Evolutionary conservation across 257 asterid genomes (phyloP).

Genomic region (Primulina tabacum): DNA sequence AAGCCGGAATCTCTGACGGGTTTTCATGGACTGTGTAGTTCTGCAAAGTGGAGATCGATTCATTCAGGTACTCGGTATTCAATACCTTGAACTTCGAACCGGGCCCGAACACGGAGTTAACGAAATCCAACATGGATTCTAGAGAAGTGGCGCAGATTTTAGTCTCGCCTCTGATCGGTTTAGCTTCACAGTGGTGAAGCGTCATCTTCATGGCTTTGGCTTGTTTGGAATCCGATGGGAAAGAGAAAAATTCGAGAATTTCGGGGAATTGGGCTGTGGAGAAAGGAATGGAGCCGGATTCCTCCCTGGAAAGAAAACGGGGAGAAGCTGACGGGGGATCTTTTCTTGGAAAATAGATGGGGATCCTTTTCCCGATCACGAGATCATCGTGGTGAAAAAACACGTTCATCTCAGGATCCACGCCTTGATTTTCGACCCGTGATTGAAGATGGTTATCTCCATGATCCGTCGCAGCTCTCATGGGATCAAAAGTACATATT

Average conservation of each 20-base stretch:
- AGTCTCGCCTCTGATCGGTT: too few relatives aligned
- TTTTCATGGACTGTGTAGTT: too few relatives aligned
- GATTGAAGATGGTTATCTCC: conserved; percentile 29
- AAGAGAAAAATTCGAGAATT: conserved; percentile 48
- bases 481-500: background rate
- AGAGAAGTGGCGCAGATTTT: too few relatives aligned
- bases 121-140: too few relatives aligned
- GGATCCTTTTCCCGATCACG: conserved; percentile 43
- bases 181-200: conserved; percentile 64
- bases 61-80: too few relatives aligned
- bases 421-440: background rate
- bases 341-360: conserved; percentile 50
- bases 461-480: background rate
- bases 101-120: too few relatives aligned
- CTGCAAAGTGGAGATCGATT: too few relatives aligned
- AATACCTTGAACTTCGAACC: too few relatives aligned
- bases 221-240: conserved; percentile 49
- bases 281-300: conserved; percentile 74
- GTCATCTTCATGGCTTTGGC: conserved; percentile 62
- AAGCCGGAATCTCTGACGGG: too few relatives aligned
- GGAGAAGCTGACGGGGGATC: conserved; percentile 48
- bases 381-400: conserved; percentile 54
- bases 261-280: conserved; percentile 35
- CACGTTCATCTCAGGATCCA: conserved; percentile 54
- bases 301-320: conserved; percentile 54